Conservation (phyloP, 306 rosid species). For the Cucurbita argyrosperma region DNA sequence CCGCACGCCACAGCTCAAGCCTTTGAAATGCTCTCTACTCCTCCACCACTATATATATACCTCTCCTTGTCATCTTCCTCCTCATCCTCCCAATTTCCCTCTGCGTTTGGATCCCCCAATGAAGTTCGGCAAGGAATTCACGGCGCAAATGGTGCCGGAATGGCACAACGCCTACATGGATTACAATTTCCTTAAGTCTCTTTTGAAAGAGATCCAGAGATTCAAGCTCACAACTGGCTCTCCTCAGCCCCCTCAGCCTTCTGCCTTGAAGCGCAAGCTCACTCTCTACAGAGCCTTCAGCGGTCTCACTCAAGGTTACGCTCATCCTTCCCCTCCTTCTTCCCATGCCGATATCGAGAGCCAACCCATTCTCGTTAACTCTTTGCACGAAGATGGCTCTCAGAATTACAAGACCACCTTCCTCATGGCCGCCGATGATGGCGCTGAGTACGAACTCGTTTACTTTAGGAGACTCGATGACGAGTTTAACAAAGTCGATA, state of each 20-base stretch:
- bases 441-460: conserved; percentile 41
- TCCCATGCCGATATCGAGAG: conserved; percentile 26
- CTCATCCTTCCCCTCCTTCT: conserved; percentile 10
- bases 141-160: conserved; percentile 56
- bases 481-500: conserved; percentile 49
- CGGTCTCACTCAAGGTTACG: conserved; percentile 35
- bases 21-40: background rate
- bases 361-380: conserved; percentile 39
- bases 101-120: background rate
- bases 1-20: background rate
- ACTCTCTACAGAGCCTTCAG: conserved; percentile 58
- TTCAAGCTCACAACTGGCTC: conserved; percentile 10
- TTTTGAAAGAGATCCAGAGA: conserved; percentile 31
- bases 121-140: conserved; percentile 72
- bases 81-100: background rate
- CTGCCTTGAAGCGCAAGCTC: conserved; percentile 24
- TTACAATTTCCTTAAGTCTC: conserved; percentile 28
- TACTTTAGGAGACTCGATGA: conserved; percentile 40
- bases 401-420: conserved; percentile 36
- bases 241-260: conserved; percentile 4
- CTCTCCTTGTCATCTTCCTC: background rate
- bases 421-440: conserved; percentile 42
- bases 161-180: conserved; percentile 73
- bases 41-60: background rate
- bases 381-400: conserved; percentile 13